Evolutionary conservation across 495 filamentous ascomycete species (phyloP).

Genomic region (Rhypophila decipiens): DNA sequence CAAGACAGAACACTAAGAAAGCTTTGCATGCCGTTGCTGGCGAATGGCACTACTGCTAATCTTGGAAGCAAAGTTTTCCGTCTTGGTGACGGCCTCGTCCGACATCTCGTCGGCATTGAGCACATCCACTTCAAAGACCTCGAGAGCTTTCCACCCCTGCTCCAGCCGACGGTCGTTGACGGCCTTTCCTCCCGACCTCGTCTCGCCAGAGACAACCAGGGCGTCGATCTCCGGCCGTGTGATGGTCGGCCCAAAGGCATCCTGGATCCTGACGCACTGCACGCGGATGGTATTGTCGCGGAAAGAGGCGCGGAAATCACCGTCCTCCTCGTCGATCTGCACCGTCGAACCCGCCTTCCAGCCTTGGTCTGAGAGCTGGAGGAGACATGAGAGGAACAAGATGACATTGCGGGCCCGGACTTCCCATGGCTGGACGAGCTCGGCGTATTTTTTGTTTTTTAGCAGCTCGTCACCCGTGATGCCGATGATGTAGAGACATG

Average conservation of each 20-base stretch:
- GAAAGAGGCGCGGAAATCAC: constrained; percentile 37
- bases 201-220: constrained; percentile 86
- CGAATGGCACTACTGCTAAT: constrained; percentile 78
- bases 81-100: constrained; percentile 25
- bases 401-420: constrained; percentile 60
- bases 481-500: constrained; percentile 64
- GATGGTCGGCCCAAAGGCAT: constrained; percentile 87
- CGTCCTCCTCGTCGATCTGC: constrained; percentile 20
- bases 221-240: constrained; percentile 73
- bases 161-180: constrained; percentile 76
- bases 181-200: constrained; percentile 69
- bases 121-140: constrained; percentile 89
- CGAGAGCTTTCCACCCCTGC: constrained; percentile 68
- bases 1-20: too few species aligned
- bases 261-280: constrained; percentile 75
- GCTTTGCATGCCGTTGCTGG: too few species aligned
- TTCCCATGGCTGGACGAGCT: constrained; percentile 72
- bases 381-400: constrained; percentile 64
- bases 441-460: constrained; percentile 79
- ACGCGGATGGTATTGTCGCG: constrained; percentile 43
- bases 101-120: constrained; percentile 60
- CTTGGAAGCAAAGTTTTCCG: constrained; percentile 67
- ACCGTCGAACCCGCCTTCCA: constrained; percentile 24
- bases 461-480: constrained; percentile 83
- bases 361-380: constrained; percentile 44